Evolutionary conservation across 208 protist genomes (phyloP), one percentile per base, ranked within the genome.

Genomic region (Balamuthia mandrillaris): DNA sequence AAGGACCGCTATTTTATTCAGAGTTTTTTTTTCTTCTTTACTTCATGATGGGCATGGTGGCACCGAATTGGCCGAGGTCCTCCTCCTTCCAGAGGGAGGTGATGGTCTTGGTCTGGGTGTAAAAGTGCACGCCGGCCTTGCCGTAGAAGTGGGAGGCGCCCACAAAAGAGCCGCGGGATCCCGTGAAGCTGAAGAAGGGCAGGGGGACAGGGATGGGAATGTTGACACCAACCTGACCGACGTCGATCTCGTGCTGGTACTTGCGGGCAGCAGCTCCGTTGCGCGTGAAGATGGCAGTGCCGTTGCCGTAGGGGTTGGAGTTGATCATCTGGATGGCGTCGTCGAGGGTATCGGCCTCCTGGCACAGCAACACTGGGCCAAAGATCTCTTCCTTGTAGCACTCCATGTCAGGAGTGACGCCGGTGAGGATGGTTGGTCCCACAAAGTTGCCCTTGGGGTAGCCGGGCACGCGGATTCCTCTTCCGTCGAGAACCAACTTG

Each of bases 101-200:
- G 70, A 97, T 88, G 6, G 96, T 97, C 88, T 97, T 97, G 52
- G 74, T 87, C 88, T 96, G 92, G 18, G 96, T 97, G 85, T 93
- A 97, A 87, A 97, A 97, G 16, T 94, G 29, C 42, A 96, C 87
- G 68, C 89, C 95, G 51, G 60, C 85, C 85, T 96, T 96, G 66
- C 94, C 95, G 85, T 97, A 97, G 81, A 97, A 97, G 88, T 97
- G 89, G 37, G 87, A 65, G 63, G 94, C 90, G 47, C 96, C 96
- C 16, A 88, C 47, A 86, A 97, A 94, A 5, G 95, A 97, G 33
- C 54, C 88, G 39, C 92, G 49, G 24, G 87, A 94, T 39, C 95
- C 96, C 35, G 96, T 97, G 91, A 97, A 97, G 14, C 91, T 95
- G 86, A 97, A 97, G 86, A 96, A 94, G 78, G 96, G 95, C 9